A percentile compares a stretch with the other conserved stretches of the same genome.
Evolutionary conservation across 768 basidiomycete genomes (phyloP).

Genomic region (Pisolithus sp.): DNA sequence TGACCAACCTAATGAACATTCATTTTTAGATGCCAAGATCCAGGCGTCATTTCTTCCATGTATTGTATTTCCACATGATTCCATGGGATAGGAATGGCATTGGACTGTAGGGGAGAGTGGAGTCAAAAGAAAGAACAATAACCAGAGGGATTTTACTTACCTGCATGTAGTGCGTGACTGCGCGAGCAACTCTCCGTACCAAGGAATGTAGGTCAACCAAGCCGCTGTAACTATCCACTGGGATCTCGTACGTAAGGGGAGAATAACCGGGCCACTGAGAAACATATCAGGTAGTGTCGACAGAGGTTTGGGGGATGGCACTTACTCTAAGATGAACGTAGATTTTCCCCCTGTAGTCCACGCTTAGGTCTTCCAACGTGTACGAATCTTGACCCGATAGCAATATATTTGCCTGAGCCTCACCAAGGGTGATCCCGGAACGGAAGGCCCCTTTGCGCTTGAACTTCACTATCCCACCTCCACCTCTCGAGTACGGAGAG

Average conservation of each 20-base stretch:
- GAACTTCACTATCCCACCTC: conserved; percentile 54
- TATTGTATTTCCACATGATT: conserved; percentile 65
- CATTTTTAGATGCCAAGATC: conserved; percentile 68
- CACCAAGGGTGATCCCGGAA: conserved; percentile 59
- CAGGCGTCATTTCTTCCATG: conserved; percentile 61
- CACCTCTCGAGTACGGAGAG: conserved; percentile 31
- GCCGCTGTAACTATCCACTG: conserved; percentile 60
- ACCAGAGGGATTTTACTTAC: conserved; percentile 26
- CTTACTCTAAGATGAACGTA: conserved; percentile 56
- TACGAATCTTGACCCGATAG: conserved; percentile 61
- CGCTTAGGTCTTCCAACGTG: conserved; percentile 55
- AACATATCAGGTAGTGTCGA: neutral
- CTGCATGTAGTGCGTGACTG: conserved; percentile 72
- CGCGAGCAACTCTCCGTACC: conserved; percentile 61
- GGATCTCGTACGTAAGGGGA: conserved; percentile 69
- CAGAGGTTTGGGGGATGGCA: conserved; percentile 5
- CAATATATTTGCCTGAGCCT: conserved; percentile 59
- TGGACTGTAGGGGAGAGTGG: conserved; percentile 38
- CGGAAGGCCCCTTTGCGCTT: conserved; percentile 64
- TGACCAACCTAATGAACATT: conserved; percentile 21
- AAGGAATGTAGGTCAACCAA: conserved; percentile 61
- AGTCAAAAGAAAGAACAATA: conserved; percentile 7
- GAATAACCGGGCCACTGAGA: conserved; percentile 64
- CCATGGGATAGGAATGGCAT: conserved; percentile 63
- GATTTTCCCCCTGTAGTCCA: conserved; percentile 55